Base-by-base conservation (phyloP, 2,329 filamentous ascomycete species). In the Diaporthe sp. region DNA sequence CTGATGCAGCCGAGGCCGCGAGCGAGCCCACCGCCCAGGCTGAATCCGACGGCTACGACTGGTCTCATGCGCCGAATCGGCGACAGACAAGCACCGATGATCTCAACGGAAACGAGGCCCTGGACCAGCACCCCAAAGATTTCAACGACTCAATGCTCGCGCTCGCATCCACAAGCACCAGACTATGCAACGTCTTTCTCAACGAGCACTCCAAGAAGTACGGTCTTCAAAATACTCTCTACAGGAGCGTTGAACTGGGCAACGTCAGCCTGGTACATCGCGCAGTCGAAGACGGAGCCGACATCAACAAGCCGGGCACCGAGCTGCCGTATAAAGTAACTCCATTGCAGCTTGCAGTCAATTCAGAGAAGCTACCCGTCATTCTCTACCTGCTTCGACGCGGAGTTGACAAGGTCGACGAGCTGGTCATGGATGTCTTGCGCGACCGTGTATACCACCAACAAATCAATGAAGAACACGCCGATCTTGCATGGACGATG, bases 291-390 rank as follows among this genome's bases (percentile, higher is more conserved):
- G 3, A 28, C 13, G 58, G 58, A 3, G 58, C 58, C 37, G 37
- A 61, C 37, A 61, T 44, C 34, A 61, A 61, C n/a, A 12, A 25
- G 34, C 0, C 9, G 15, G 15, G 28, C 2, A 12, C 2, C 8
- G 13, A 34, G 9, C 0, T 0, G 1, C 31, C 28, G 3, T 60
- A 4, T 2, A 2, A 25, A 7, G 4, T 1, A 0, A 25, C 37
- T 3, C 0, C 58, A 1, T 22, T 61, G 58, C 34, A 39, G 5
- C 5, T 68, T 25, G 44, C 28, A 31, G 10, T 37, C 28, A 3
- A 8, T 4, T 49, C 31, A 9, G 62, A 37, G 9, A 4, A 39
- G 9, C 28, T 68, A 1, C 62, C 62, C 1, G 22, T 34, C 17
- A 25, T 51, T 68, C 46, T 53, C 31, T 53, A 53, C 46, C 31